phyloP scores from a whole-genome alignment of 352 stramenopile genomes.

The Phytophthora ramorum region DNA sequence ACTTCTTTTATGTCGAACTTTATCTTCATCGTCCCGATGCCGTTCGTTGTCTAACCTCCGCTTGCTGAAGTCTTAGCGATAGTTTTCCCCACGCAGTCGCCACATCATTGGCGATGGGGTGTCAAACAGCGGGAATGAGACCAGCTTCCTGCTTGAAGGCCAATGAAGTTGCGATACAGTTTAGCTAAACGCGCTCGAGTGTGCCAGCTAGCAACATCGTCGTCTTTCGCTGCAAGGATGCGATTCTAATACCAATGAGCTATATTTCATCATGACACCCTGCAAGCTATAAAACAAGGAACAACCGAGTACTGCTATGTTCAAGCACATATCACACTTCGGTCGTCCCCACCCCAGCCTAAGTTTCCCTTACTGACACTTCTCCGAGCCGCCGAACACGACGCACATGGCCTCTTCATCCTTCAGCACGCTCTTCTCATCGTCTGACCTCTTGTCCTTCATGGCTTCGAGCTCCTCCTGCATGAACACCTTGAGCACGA shows the following conservation, averaged over 20 bases:
- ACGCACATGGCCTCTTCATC: constrained; percentile 42
- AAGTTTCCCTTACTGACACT: constrained; percentile 28
- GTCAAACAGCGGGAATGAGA: too few species aligned
- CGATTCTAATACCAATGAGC: constrained; percentile 32
- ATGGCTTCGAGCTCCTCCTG: constrained; percentile 36
- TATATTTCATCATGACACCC: constrained; percentile 31
- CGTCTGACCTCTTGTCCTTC: constrained; percentile 40
- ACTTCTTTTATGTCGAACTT: not conserved
- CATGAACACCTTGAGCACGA: constrained; percentile 42
- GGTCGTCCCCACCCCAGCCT: constrained; percentile 3
- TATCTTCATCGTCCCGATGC: not conserved
- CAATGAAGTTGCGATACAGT: too few species aligned
- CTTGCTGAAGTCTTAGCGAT: constrained; percentile 12
- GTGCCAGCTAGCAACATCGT: too few species aligned
- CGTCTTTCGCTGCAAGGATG: not conserved
- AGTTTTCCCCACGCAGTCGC: not conserved
- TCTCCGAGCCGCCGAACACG: too few species aligned
- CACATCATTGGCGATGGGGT: too few species aligned
- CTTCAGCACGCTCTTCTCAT: too few species aligned
- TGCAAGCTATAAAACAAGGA: constrained; percentile 32
- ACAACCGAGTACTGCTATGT: constrained; percentile 4
- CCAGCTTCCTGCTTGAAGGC: constrained; percentile 13
- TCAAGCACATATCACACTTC: constrained; percentile 4
- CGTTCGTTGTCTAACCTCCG: not conserved
- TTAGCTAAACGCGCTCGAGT: too few species aligned